Conservation (phyloP, 768 basidiomycete species). For the Rhodotorula kratochvilovae region DNA sequence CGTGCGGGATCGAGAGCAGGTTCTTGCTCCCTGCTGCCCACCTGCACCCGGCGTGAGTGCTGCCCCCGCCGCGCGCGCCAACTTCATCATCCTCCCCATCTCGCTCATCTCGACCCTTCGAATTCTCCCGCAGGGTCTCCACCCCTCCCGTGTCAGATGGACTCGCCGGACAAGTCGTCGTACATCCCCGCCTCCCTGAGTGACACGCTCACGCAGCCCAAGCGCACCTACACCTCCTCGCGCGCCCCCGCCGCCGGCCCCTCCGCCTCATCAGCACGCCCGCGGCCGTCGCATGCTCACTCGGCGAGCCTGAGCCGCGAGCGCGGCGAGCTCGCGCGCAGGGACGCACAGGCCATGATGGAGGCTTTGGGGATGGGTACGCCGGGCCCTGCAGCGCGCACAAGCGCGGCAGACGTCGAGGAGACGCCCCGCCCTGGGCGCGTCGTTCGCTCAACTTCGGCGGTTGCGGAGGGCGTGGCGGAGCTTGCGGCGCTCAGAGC, state of each 20-base stretch:
- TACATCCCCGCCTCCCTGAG: constrained; percentile 15
- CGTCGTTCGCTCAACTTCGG: neutral
- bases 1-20: no score
- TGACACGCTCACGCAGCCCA: constrained; percentile 12
- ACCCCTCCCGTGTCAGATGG: neutral
- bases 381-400: no score
- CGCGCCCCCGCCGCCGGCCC: neutral
- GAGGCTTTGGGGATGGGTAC: neutral
- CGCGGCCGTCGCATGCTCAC: constrained; percentile 3
- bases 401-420: constrained; percentile 1
- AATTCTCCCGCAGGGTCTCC: no score
- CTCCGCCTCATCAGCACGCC: neutral
- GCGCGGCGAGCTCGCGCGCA: constrained; percentile 10
- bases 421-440: constrained; percentile 6
- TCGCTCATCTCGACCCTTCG: no score
- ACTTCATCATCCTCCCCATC: no score
- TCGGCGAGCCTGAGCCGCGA: neutral
- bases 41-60: no score
- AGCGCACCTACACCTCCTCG: constrained; percentile 11
- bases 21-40: no score
- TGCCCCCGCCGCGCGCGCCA: no score
- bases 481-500: neutral
- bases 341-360: constrained; percentile 14
- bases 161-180: constrained; percentile 17
- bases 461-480: neutral